These are phyloP conservation scores for Beverwykella pulmonaria DNA, from an alignment of 495 filamentous ascomycete species.

Conservation along the genomic window DNA sequence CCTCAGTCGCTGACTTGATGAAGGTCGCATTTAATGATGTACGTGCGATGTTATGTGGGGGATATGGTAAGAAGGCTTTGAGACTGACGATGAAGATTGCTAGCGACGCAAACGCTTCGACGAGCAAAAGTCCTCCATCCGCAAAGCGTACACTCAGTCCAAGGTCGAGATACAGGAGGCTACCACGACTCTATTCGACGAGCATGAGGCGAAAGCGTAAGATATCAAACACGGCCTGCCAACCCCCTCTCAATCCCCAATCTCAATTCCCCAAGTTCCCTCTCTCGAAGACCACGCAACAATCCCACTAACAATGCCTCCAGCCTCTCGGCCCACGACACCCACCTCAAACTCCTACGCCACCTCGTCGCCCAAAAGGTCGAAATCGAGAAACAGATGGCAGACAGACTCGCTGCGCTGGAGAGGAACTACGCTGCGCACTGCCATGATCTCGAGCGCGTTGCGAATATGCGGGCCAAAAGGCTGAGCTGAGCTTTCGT, in stretches of 20 bases:
- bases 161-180: background rate
- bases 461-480: background rate
- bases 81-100: background rate
- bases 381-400: conserved; percentile 19
- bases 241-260: background rate
- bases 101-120: conserved; percentile 22
- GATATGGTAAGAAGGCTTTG: background rate
- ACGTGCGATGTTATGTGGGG: background rate
- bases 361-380: conserved; percentile 13
- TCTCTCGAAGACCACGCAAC: background rate
- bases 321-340: conserved; percentile 11
- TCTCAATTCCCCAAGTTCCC: background rate
- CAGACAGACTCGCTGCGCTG: background rate
- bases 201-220: conserved; percentile 23
- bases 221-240: background rate
- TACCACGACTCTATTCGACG: conserved; percentile 18
- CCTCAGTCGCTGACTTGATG: background rate
- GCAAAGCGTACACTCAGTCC: conserved; percentile 4
- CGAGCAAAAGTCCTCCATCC: background rate
- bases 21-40: background rate
- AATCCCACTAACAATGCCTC: background rate
- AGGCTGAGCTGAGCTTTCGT: background rate
- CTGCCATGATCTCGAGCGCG: conserved; percentile 8
- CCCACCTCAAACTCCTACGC: conserved; percentile 16
- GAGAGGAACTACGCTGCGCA: conserved; percentile 5